Conservation (phyloP, 371 early-diverging fungal species). For the Mucor ambiguus region DNA sequence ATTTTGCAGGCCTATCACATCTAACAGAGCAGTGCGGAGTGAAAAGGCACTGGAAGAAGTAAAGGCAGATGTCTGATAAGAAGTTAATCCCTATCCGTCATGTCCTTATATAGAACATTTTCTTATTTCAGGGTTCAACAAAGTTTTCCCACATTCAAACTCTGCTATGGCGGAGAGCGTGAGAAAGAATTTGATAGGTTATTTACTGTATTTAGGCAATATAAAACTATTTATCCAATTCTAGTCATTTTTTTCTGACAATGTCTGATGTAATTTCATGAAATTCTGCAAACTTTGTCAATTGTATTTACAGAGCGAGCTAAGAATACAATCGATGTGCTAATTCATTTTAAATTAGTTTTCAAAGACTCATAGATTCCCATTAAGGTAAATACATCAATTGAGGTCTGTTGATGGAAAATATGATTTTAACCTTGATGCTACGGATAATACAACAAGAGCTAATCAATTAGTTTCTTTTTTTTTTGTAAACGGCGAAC, state of each 20-base stretch:
- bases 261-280: too few species aligned
- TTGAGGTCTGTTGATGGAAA: not conserved
- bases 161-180: not conserved
- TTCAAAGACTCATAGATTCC: too few species aligned
- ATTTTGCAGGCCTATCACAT: not conserved
- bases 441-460: too few species aligned
- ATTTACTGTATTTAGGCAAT: not conserved
- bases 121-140: not conserved
- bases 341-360: too few species aligned
- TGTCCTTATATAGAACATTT: not conserved
- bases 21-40: too few species aligned
- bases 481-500: conserved; percentile 1
- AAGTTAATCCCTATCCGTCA: not conserved
- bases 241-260: not conserved
- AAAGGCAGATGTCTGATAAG: not conserved
- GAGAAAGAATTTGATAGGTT: not conserved
- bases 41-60: too few species aligned
- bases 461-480: too few species aligned
- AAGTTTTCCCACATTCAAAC: not conserved
- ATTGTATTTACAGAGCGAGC: too few species aligned
- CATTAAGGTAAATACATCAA: too few species aligned
- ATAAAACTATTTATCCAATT: not conserved
- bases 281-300: too few species aligned
- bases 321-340: too few species aligned
- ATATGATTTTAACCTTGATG: not conserved